Conservation (phyloP, 192 early-diverging fungal species). For the Gamsiella multidivaricata region DNA sequence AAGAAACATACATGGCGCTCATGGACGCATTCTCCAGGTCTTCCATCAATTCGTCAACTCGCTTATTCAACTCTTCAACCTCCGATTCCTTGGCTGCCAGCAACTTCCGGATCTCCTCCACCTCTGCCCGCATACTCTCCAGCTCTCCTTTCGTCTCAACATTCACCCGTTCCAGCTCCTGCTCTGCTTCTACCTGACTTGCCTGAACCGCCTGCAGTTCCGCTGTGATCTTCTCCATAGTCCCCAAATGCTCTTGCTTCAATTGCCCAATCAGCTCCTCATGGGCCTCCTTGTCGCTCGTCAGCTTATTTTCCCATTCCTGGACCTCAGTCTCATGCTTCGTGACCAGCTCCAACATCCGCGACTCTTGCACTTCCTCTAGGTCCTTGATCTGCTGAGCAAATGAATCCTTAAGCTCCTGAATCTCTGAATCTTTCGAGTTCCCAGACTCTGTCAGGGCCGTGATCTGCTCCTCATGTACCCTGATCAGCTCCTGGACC, state of each 20-base stretch:
- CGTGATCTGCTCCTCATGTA: conserved; percentile 10
- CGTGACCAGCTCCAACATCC: conserved; percentile 3
- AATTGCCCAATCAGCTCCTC: conserved; percentile 9
- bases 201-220: conserved; percentile 1
- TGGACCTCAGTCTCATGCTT: conserved; percentile 27
- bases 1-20: conserved; percentile 27
- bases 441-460: conserved; percentile 4
- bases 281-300: conserved; percentile 10
- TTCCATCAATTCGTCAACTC: conserved; percentile 24
- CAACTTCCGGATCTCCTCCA: conserved; percentile 34
- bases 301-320: conserved; percentile 26
- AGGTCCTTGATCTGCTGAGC: conserved; percentile 32
- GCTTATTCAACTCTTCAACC: conserved; percentile 21
- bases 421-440: conserved; percentile 18
- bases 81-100: conserved; percentile 26
- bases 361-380: conserved; percentile 19
- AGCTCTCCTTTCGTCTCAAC: conserved; percentile 13
- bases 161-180: conserved; percentile 6
- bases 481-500: conserved; percentile 19
- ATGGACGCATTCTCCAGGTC: conserved; percentile 35
- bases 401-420: conserved; percentile 29
- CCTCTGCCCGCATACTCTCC: conserved; percentile 13
- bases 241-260: conserved; percentile 6
- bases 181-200: neutral
- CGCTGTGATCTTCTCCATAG: conserved; percentile 3